A percentile compares a stretch with the other conserved stretches of the same genome.
Evolutionary conservation across 768 basidiomycete genomes (phyloP).

Genomic region (Gloeophyllum trabeum): DNA sequence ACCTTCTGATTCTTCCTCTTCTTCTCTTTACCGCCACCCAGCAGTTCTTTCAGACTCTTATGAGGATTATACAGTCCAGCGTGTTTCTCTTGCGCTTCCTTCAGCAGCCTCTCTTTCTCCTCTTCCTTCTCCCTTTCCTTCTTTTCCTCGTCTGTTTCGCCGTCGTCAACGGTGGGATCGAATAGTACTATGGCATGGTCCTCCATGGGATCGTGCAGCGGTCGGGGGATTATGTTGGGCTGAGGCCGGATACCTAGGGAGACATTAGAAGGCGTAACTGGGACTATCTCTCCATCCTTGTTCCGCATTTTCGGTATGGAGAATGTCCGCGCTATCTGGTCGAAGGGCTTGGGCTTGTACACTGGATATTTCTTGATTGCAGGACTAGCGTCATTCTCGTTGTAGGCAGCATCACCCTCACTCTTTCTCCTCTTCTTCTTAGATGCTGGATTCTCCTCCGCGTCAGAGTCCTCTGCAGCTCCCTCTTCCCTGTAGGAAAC

Average conservation of each 20-base stretch:
- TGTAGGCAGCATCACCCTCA: slow-evolving; percentile 48
- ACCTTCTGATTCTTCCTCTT: slow-evolving; percentile 67
- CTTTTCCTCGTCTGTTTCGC: slow-evolving; percentile 82
- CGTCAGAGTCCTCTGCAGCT: slow-evolving; percentile 43
- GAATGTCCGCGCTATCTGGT: slow-evolving; percentile 51
- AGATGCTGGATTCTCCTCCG: slow-evolving; percentile 36
- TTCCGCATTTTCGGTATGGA: slow-evolving; percentile 74
- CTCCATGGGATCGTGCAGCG: slow-evolving; percentile 94
- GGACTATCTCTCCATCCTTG: slow-evolving; percentile 54
- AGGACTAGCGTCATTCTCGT: slow-evolving; percentile 46
- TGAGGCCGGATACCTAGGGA: slow-evolving; percentile 82
- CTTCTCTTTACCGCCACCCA: slow-evolving; percentile 63
- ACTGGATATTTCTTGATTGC: slow-evolving; percentile 63
- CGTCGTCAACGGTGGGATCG: slow-evolving; percentile 90
- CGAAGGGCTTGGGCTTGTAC: slow-evolving; percentile 73
- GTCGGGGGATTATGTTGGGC: slow-evolving; percentile 74
- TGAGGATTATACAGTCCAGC: slow-evolving; percentile 80
- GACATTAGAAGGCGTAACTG: slow-evolving; percentile 45
- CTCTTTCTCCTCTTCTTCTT: slow-evolving; percentile 55
- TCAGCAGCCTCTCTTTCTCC: slow-evolving; percentile 46
- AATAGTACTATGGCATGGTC: slow-evolving; percentile 97
- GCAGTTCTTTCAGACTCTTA: slow-evolving; percentile 73
- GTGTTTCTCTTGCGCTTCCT: slow-evolving; percentile 60
- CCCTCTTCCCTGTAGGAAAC: slow-evolving; percentile 72
- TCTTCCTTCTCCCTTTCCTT: slow-evolving; percentile 67